A percentile compares a stretch with the other conserved stretches of the same genome.
Evolutionary conservation across 2,329 filamentous ascomycete genomes (phyloP).

Genomic region (Seiridium unicorne): DNA sequence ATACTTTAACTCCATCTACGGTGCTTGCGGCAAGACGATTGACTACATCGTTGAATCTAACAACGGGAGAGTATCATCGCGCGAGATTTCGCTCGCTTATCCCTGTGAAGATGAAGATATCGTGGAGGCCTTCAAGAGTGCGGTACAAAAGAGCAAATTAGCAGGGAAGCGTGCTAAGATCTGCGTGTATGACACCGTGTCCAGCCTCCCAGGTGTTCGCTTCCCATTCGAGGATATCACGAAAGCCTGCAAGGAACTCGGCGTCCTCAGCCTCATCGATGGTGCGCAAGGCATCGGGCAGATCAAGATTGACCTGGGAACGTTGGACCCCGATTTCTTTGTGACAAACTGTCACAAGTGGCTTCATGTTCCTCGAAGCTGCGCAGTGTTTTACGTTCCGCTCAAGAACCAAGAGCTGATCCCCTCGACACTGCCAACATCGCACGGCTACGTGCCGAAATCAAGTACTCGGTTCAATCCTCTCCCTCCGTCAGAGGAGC

Average conservation of each 20-base stretch:
- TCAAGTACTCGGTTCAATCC: conserved; percentile 32
- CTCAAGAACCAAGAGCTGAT: conserved; percentile 73
- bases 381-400: conserved; percentile 79
- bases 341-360: conserved; percentile 89
- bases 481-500: conserved; percentile 33
- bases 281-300: conserved; percentile 85
- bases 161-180: conserved; percentile 63
- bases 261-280: conserved; percentile 74
- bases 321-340: conserved; percentile 79
- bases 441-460: conserved; percentile 68
- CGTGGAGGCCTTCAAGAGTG: conserved; percentile 56
- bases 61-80: conserved; percentile 37
- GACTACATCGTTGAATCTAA: conserved; percentile 69
- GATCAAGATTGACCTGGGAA: conserved; percentile 65
- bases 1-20: conserved; percentile 53
- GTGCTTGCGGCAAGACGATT: conserved; percentile 71
- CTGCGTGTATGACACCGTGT: conserved; percentile 78
- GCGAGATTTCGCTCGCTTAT: conserved; percentile 61
- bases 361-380: conserved; percentile 78
- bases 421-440: conserved; percentile 73
- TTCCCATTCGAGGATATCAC: conserved; percentile 75
- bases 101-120: conserved; percentile 71
- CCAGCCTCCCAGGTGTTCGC: conserved; percentile 73
- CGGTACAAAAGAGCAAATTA: conserved; percentile 50
- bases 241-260: conserved; percentile 61